Base-by-base conservation (phyloP, 2,329 filamentous ascomycete species). In the Thelonectria discophora region DNA sequence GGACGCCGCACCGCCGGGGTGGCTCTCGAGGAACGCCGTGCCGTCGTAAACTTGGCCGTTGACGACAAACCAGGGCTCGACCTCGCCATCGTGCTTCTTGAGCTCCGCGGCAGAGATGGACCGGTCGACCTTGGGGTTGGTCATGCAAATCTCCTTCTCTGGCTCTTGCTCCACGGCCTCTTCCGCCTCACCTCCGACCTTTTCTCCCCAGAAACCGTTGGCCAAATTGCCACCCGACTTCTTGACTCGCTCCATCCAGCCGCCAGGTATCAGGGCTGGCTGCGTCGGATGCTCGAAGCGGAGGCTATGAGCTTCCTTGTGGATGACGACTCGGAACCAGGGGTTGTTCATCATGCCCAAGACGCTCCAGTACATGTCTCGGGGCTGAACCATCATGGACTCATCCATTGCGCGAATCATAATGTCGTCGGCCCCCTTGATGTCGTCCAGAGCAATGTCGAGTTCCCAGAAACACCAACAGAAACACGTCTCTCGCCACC, bases 311-410 rank as follows among this genome's bases (percentile, higher is more conserved):
- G 81, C 82, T 62, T 94, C 88, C 58, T 88, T 88, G 54, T 87
- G 86, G 56, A 97, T 90, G 2, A 88, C 86, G 1, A 97, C 85
- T 5, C 94, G 85, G 75, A 90, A 97, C 94, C 94, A 97, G 0
- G 92, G 91, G 70, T 97, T 97, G 78, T 97, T 97, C 94, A 97
- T 97, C 94, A 97, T 97, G 0, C 94, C 93, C 40, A 97, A 80
- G 2, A 97, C 93, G 62, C 88, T 93, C 94, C 94, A 97, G 78
- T 97, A 97, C 92, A 97, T 95, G 71, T 97, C 94, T 63, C 92
- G 85, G 5, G 94, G 94, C 74, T 97, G 93, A 0, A 92, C 81
- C 76, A 91, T 92, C 86, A 97, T 90, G 56, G 89, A 86, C 66
- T 97, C 94, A 69, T 97, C 94, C 93, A 97, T 97, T 5, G 90